Conservation (phyloP, 2,329 filamentous ascomycete genomes). For the Aspergillus sp. region DNA sequence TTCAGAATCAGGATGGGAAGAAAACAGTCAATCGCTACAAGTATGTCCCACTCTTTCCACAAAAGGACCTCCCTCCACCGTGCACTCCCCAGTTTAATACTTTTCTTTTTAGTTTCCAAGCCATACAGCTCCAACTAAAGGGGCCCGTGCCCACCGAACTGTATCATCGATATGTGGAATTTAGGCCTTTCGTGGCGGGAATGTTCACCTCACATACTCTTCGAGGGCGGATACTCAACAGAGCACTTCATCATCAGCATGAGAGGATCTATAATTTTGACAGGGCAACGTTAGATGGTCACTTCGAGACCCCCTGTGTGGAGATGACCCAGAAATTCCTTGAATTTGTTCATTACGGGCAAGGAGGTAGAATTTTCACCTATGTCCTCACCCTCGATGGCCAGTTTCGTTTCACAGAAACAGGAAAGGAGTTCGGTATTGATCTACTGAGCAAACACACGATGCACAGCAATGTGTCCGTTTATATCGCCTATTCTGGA, state of each 20-base stretch:
- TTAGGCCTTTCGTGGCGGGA: constrained; percentile 81
- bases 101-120: constrained; percentile 70
- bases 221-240: constrained; percentile 76
- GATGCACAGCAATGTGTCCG: constrained; percentile 91
- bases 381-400: constrained; percentile 89
- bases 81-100: constrained; percentile 5
- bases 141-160: constrained; percentile 78
- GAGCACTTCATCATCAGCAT: constrained; percentile 87
- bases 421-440: constrained; percentile 91
- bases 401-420: constrained; percentile 88
- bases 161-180: constrained; percentile 92
- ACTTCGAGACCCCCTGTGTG: constrained; percentile 64
- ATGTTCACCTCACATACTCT: constrained; percentile 83
- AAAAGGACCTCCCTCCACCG: neutral
- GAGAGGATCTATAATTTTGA: constrained; percentile 86
- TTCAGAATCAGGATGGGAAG: constrained; percentile 55
- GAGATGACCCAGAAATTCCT: constrained; percentile 79
- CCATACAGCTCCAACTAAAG: constrained; percentile 82
- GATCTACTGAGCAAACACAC: constrained; percentile 93
- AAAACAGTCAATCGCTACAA: constrained; percentile 71
- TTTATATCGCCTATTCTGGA: constrained; percentile 87
- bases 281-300: constrained; percentile 69
- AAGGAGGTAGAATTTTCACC: constrained; percentile 84
- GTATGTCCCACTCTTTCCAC: constrained; percentile 48
- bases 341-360: constrained; percentile 80